Conservation (phyloP, 805 yeast genomes). For the Kurtzmaniella cleridarum region DNA sequence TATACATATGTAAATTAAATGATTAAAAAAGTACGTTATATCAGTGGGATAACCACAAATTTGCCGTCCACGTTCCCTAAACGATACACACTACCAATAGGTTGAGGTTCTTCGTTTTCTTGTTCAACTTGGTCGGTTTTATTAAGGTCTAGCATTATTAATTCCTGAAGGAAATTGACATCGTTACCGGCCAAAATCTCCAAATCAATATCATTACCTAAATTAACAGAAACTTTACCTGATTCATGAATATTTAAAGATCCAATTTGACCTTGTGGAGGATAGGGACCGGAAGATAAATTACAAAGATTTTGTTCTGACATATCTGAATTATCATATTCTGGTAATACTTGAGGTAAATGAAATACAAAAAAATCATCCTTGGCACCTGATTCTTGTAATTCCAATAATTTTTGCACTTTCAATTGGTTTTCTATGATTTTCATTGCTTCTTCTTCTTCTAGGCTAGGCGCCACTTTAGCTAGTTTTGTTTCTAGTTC, state of each 20-base stretch:
- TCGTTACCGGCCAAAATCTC: conserved; percentile 71
- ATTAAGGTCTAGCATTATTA: conserved; percentile 48
- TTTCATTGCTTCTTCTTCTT: conserved; percentile 25
- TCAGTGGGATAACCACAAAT: conserved; percentile 24
- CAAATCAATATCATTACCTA: conserved; percentile 61
- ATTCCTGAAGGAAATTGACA: conserved; percentile 66
- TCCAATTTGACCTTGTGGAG: conserved; percentile 59
- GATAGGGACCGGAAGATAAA: conserved; percentile 3
- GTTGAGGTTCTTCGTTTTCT: conserved; percentile 13
- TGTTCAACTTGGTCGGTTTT: conserved; percentile 25
- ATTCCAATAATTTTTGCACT: conserved; percentile 17
- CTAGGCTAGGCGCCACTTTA: conserved; percentile 23
- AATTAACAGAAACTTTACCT: conserved; percentile 69
- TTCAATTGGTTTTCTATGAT: conserved; percentile 25
- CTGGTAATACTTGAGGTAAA: conserved; percentile 43
- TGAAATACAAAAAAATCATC: conserved; percentile 39
- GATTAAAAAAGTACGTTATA: too few relatives aligned
- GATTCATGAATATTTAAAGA: conserved; percentile 72
- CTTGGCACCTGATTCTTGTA: conserved; percentile 16
- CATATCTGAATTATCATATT: conserved; percentile 15
- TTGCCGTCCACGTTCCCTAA: conserved; percentile 27
- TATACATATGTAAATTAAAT: too few relatives aligned
- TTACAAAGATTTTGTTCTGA: conserved; percentile 1
- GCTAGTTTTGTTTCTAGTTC: conserved; percentile 23
- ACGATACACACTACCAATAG: conserved; percentile 20